A percentile compares a stretch with the other conserved stretches of the same genome.
phyloP scores from a whole-genome alignment of 2,329 filamentous ascomycete species.

The Aspergillus pseudoviridinutans region DNA sequence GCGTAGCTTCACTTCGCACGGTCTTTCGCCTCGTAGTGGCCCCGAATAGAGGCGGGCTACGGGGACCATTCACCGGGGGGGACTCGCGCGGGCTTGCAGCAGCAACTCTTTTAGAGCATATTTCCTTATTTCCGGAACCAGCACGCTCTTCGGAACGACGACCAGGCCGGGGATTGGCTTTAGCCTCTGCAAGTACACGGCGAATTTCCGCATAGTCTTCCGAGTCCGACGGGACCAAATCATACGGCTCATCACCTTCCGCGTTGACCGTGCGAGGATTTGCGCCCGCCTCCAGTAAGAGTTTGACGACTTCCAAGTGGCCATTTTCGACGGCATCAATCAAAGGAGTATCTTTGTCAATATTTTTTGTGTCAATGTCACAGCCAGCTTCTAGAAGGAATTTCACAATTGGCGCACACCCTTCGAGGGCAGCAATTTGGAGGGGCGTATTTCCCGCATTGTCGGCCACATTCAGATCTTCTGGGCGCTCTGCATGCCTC shows the following conservation, averaged over 20 bases:
- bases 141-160: constrained; percentile 42
- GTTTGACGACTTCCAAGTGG: constrained; percentile 79
- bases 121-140: constrained; percentile 31
- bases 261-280: constrained; percentile 88
- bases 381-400: constrained; percentile 82
- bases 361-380: constrained; percentile 72
- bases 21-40: constrained; percentile 40
- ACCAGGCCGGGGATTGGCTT: constrained; percentile 50
- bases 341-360: constrained; percentile 84
- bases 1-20: constrained; percentile 47
- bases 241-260: constrained; percentile 87
- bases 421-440: constrained; percentile 86
- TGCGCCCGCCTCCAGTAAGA: constrained; percentile 79
- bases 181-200: constrained; percentile 61
- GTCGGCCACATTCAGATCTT: constrained; percentile 84
- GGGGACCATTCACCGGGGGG: constrained; percentile 34
- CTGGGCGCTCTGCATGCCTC: constrained; percentile 71
- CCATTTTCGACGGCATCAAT: constrained; percentile 96
- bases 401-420: constrained; percentile 80
- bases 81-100: constrained; percentile 45
- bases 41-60: constrained; percentile 38
- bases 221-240: constrained; percentile 69
- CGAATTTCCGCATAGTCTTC: constrained; percentile 80
- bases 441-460: constrained; percentile 95
- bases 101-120: constrained; percentile 41